Evolutionary conservation across 1,284 basidiomycete genomes (phyloP), one percentile per base, ranked within the genome.

Genomic region (Takashimella koratensis): DNA sequence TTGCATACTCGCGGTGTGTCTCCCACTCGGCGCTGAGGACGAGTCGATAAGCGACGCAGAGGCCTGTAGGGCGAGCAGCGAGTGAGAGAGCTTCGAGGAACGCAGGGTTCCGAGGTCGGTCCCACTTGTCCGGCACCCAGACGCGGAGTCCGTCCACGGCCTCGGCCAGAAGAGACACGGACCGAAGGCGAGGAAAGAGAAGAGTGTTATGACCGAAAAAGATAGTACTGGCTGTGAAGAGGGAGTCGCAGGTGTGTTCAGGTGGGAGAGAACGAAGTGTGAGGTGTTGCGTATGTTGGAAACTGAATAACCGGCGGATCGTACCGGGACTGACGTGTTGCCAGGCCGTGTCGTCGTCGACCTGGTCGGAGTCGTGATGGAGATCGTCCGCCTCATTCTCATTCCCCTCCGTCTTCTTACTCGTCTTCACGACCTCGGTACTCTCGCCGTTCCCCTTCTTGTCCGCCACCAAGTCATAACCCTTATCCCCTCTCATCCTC

Each of bases 91-190:
- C 46, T 30, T 63, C 60, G 19, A 68, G 49, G 22, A 71, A 59
- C 2, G 59, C 43, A 16, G 64, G 67, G 19, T 54, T 58, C 1
- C 50, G 61, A 11, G 55, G 56, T 22, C 48, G 49, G 21, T 53
- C 56, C 46, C 61, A 63, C n/a, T 30, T 24, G 10, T 56, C 43
- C 2, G 65, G 60, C 4, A 54, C 48, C 58, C 58, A 71, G 5
- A 58, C 60, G 2, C 67, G 60, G 25, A 69, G 47, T 4, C 52
- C 49, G 44, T 69, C 63, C 10, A 60, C 48, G 1, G 65, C 67
- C 1, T 48, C 27, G 3, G 68, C 60, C 0, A 51, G 42, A 1
- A 71, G 13, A 2, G 44, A 47, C 5, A 71, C 57, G 1, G 63
- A 49, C 1, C 23, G 12, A 1, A 68, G 43, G 11, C 51, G 21